Conservation (phyloP, 208 protist species). For the Eutreptiella sp. region DNA sequence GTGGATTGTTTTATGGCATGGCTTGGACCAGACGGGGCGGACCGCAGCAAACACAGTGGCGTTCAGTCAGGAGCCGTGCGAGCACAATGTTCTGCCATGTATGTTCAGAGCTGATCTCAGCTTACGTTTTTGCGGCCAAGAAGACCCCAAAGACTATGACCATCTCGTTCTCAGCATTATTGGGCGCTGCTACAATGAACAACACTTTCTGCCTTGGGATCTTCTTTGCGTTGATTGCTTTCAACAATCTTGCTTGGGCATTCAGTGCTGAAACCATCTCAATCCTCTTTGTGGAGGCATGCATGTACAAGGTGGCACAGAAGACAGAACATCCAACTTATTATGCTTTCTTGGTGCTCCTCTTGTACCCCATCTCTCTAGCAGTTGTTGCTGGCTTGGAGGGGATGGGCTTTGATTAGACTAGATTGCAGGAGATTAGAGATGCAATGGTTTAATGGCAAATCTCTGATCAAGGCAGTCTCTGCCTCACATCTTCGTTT, state of each 20-base stretch:
- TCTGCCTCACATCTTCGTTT: too few species aligned
- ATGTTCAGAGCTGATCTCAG: conserved; percentile 49
- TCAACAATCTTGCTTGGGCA: conserved; percentile 30
- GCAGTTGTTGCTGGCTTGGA: conserved; percentile 28
- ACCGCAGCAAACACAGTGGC: too few species aligned
- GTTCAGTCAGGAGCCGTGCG: too few species aligned
- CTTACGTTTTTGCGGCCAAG: conserved; percentile 39
- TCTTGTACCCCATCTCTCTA: conserved; percentile 29
- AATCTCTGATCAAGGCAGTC: too few species aligned
- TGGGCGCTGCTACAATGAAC: conserved; percentile 49
- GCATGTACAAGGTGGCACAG: conserved; percentile 8
- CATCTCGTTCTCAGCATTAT: conserved; percentile 40
- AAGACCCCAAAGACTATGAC: conserved; percentile 46
- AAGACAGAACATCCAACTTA: conserved; percentile 15
- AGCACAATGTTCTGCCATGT: too few species aligned
- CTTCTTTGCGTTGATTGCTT: conserved; percentile 40
- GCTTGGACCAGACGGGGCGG: too few species aligned
- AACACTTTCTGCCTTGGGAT: conserved; percentile 50
- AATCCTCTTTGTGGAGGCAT: conserved; percentile 40
- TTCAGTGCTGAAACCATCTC: conserved; percentile 44
- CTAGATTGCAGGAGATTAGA: too few species aligned
- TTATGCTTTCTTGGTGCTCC: conserved; percentile 1
- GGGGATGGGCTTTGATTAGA: conserved; percentile 17
- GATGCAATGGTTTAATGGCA: too few species aligned
- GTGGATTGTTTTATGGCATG: too few species aligned